Evolutionary conservation across 306 rosid genomes (phyloP).

Genomic region (Rosa persica): DNA sequence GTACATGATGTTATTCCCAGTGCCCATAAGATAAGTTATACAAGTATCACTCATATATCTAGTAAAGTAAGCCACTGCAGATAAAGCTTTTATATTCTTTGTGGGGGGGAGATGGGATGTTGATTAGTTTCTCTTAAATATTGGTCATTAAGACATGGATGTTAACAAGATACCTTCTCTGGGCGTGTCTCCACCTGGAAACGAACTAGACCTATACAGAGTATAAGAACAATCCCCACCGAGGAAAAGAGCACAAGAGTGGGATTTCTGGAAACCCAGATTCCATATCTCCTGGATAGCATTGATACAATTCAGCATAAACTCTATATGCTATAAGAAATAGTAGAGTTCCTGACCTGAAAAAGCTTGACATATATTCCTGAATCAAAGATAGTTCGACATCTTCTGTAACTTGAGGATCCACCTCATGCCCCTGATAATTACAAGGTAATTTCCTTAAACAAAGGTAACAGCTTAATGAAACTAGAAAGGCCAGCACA

Average conservation of each 20-base stretch:
- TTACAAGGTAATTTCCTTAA: conserved; percentile 17
- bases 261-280: conserved; percentile 85
- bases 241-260: conserved; percentile 70
- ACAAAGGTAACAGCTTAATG: conserved; percentile 19
- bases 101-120: not conserved
- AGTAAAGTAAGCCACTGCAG: not conserved
- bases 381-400: conserved; percentile 65
- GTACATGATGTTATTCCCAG: not conserved
- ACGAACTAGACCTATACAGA: conserved; percentile 71
- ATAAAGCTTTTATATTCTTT: not conserved
- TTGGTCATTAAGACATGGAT: conserved; percentile 20
- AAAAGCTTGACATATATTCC: conserved; percentile 69
- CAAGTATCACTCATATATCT: not conserved
- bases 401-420: conserved; percentile 37
- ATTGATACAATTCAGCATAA: conserved; percentile 19
- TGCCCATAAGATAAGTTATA: not conserved
- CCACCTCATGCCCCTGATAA: conserved; percentile 40
- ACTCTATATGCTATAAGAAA: conserved; percentile 12
- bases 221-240: conserved; percentile 67
- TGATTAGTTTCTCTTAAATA: not conserved
- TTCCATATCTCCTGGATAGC: conserved; percentile 72
- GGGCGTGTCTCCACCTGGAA: conserved; percentile 91
- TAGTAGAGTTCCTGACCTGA: conserved; percentile 58
- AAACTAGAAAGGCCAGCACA: conserved; percentile 2
- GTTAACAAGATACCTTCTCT: conserved; percentile 63